phyloP scores from a whole-genome alignment of 345 rosid genomes.

The Moringa oleifera region DNA sequence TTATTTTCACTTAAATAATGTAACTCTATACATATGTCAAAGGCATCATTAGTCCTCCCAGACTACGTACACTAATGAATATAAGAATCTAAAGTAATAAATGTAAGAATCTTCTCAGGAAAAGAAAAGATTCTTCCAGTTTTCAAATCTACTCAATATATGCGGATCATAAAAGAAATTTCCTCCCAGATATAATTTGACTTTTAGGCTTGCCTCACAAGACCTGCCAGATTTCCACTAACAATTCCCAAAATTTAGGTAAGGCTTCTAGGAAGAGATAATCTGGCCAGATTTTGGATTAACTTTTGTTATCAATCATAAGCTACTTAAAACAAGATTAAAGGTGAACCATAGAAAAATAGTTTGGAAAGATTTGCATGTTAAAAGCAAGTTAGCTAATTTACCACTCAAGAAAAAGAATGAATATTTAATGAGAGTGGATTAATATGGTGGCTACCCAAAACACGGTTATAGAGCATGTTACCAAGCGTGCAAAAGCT shows the following conservation, averaged over 20 bases:
- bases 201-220: neutral
- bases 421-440: neutral
- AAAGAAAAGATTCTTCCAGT: neutral
- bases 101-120: neutral
- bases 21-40: neutral
- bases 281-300: neutral
- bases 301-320: neutral
- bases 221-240: neutral
- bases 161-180: neutral
- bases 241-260: too few species aligned
- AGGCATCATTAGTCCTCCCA: neutral
- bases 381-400: constrained; percentile 5
- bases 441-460: neutral
- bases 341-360: constrained; percentile 1
- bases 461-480: too few species aligned
- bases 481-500: too few species aligned
- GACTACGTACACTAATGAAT: too few species aligned
- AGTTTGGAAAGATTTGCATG: neutral
- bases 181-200: neutral
- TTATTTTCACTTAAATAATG: neutral
- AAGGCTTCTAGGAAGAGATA: neutral
- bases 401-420: neutral
- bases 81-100: too few species aligned
- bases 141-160: neutral
- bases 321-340: neutral